phyloP scores from a whole-genome alignment of 1,139 yeast species.

The Hansenula anomala region DNA sequence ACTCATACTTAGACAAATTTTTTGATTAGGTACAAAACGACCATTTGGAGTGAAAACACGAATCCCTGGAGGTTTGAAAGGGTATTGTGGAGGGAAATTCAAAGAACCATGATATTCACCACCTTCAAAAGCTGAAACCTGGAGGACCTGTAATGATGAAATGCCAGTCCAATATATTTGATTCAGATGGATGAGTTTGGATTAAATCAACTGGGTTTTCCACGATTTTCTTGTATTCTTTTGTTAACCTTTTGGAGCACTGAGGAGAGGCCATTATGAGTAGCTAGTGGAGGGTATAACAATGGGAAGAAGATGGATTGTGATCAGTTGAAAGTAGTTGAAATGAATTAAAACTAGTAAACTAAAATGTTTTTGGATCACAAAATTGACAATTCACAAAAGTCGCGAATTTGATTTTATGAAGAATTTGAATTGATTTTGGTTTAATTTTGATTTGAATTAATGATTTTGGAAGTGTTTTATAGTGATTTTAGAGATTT shows the following conservation, averaged over 20 bases:
- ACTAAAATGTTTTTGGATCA: no score
- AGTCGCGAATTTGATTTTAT: no score
- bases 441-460: no score
- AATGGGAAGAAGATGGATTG: no score
- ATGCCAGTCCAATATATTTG: slow-evolving; percentile 67
- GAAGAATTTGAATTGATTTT: no score
- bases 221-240: slow-evolving; percentile 59
- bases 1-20: slow-evolving; percentile 41
- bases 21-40: slow-evolving; percentile 37
- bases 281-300: no score
- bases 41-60: slow-evolving; percentile 76
- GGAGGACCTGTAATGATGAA: slow-evolving; percentile 77
- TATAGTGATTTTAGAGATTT: no score
- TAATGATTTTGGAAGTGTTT: no score
- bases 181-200: slow-evolving; percentile 63
- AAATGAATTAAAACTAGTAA: no score
- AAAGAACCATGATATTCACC: slow-evolving; percentile 78
- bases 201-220: slow-evolving; percentile 65
- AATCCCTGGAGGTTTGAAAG: slow-evolving; percentile 76
- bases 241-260: slow-evolving; percentile 37
- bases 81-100: slow-evolving; percentile 67
- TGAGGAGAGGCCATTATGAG: not conserved
- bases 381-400: no score
- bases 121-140: slow-evolving; percentile 60
- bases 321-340: no score